A percentile compares a stretch with the other conserved stretches of the same genome.
Evolutionary conservation across 495 filamentous ascomycete genomes (phyloP).

Genomic region (Lichenothelia convexa): DNA sequence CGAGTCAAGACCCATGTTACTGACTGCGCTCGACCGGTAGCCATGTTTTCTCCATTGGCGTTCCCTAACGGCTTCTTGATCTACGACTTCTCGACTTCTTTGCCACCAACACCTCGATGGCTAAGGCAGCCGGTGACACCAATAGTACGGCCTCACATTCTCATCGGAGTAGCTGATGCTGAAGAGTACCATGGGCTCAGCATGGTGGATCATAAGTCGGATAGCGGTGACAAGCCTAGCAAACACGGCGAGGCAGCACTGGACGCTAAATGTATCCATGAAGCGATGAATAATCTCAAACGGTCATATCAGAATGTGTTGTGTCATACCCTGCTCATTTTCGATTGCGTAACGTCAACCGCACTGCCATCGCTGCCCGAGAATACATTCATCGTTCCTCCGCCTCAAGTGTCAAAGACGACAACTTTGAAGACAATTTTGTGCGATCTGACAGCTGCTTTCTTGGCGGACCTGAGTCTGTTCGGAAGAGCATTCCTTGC

Average conservation of each 20-base stretch:
- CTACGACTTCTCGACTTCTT: slow-evolving; percentile 70
- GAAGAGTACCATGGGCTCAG: slow-evolving; percentile 20
- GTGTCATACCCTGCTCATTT: slow-evolving; percentile 60
- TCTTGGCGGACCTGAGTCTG: slow-evolving; percentile 74
- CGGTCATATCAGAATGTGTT: slow-evolving; percentile 58
- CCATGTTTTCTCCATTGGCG: slow-evolving; percentile 86
- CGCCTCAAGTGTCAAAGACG: slow-evolving; percentile 45
- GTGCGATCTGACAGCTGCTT: slow-evolving; percentile 70
- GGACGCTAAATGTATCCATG: neutral
- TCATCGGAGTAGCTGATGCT: slow-evolving; percentile 60
- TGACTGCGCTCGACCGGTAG: too few species aligned
- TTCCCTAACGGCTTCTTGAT: slow-evolving; percentile 80
- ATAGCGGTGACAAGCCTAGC: neutral
- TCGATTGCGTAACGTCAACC: slow-evolving; percentile 35
- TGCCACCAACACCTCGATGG: slow-evolving; percentile 58
- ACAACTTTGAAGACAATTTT: slow-evolving; percentile 92
- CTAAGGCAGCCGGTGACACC: slow-evolving; percentile 70
- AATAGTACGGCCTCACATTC: slow-evolving; percentile 58
- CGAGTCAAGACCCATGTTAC: too few species aligned
- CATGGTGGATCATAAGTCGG: neutral
- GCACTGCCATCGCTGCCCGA: slow-evolving; percentile 30
- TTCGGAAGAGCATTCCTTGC: slow-evolving; percentile 73
- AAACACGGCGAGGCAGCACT: neutral
- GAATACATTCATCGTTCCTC: slow-evolving; percentile 56
- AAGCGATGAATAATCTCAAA: slow-evolving; percentile 11